These are phyloP conservation scores for Aspergillus avenaceus DNA, from an alignment of 495 filamentous ascomycete species.

Conservation along the genomic window DNA sequence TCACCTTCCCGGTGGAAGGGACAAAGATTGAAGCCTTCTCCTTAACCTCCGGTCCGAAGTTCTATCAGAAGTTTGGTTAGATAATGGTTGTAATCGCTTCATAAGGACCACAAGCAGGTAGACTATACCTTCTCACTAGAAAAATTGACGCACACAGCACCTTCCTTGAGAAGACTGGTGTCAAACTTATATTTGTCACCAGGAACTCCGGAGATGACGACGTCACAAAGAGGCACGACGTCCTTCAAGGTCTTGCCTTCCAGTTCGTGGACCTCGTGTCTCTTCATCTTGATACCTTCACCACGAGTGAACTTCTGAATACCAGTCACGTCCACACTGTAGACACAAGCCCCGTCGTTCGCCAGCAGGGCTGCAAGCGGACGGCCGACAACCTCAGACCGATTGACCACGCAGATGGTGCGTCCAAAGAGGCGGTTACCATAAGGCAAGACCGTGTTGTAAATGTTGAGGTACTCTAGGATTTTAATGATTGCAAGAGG, in stretches of 20 bases:
- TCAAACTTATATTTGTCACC: slow-evolving; percentile 83
- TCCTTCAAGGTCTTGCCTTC: slow-evolving; percentile 71
- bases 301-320: slow-evolving; percentile 92
- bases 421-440: slow-evolving; percentile 89
- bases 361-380: slow-evolving; percentile 92
- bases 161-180: slow-evolving; percentile 72
- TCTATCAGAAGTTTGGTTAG: slow-evolving; percentile 40
- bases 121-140: slow-evolving; percentile 73
- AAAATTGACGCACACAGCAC: slow-evolving; percentile 96
- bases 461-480: slow-evolving; percentile 88
- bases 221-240: slow-evolving; percentile 81
- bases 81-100: not conserved
- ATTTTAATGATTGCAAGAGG: slow-evolving; percentile 95
- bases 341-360: slow-evolving; percentile 93
- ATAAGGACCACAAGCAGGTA: not conserved
- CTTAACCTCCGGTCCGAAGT: slow-evolving; percentile 84
- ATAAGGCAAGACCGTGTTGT: slow-evolving; percentile 92
- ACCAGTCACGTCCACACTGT: slow-evolving; percentile 86
- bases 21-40: slow-evolving; percentile 96
- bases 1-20: slow-evolving; percentile 95
- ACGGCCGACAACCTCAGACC: slow-evolving; percentile 89
- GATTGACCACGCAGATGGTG: slow-evolving; percentile 91
- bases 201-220: slow-evolving; percentile 93
- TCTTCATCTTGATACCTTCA: slow-evolving; percentile 70
- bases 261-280: slow-evolving; percentile 80